Base-by-base conservation (phyloP, 2,329 filamentous ascomycete genomes). In the Alternaria burnsii region DNA sequence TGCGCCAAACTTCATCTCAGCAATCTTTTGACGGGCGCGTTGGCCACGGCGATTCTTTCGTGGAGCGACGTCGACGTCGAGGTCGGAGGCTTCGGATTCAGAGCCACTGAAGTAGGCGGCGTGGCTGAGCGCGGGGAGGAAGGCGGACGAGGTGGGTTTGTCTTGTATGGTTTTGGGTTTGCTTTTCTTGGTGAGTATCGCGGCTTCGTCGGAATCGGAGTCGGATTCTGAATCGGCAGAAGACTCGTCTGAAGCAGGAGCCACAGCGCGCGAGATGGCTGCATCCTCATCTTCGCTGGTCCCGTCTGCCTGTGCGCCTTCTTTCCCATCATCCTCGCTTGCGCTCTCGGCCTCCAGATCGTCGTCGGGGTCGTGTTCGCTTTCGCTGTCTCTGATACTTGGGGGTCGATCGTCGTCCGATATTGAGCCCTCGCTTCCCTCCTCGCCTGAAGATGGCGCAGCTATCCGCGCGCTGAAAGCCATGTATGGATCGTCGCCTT, bases 21-120 rank as follows among this genome's bases (percentile, higher is more conserved):
- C 91, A 59, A 95, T 90, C 24, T 88, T 87, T 73, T 91, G 90
- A 9, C 92, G 87, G n/a, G 90, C 91, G 43, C 88, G 86, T 79
- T 96, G 92, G 4, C 92, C 92, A 47, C 88, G 84, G 22, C 91
- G 85, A 71, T 94, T 94, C 79, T 93, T 94, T 69, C 87, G 87
- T 0, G 83, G 79, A 1, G 82, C 67, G 5, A 82, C 82, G 6
- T 85, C 86, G 2, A 76, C 69, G 18, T 83, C 81, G 22, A 84
- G 78, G 32, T 83, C 81, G 53, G 93, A 91, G 22, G 91, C 81
- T 64, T 91, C 89, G 0, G 89, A 91, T 7, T 92, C 91, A 9
- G 89, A 91, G 47, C 90, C 91, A 2, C 91, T 93, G 70, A 92
- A 86, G 79, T 94, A 96, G 58, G 91, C 91, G 20, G 88, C 89